Percentiles rank a stretch among this genome's conserved stretches.
phyloP scores from a whole-genome alignment of 352 stramenopile genomes.

The Paralagenidium karlingii region DNA sequence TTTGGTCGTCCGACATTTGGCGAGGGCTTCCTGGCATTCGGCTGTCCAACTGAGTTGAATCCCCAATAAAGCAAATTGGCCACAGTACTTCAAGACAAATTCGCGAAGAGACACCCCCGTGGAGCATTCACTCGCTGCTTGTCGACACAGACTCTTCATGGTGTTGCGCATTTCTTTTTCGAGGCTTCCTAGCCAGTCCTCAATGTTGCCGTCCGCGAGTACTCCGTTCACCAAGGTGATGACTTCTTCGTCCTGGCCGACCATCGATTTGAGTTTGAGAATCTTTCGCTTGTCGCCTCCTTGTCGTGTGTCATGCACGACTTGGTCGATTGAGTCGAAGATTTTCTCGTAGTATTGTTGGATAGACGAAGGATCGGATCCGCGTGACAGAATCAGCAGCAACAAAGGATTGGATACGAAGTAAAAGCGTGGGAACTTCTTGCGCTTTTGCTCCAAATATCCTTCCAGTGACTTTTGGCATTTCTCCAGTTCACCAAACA shows the following conservation, averaged over 20 bases:
- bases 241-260: constrained; percentile 58
- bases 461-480: constrained; percentile 87
- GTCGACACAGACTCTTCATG: constrained; percentile 47
- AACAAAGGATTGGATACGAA: constrained; percentile 88
- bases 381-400: constrained; percentile 79
- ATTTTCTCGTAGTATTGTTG: constrained; percentile 86
- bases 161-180: constrained; percentile 60
- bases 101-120: constrained; percentile 25
- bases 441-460: constrained; percentile 86
- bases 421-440: constrained; percentile 87
- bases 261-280: constrained; percentile 57
- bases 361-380: constrained; percentile 58
- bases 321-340: constrained; percentile 68
- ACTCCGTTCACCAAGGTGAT: constrained; percentile 46
- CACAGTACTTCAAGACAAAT: constrained; percentile 62
- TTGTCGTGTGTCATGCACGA: constrained; percentile 40
- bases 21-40: constrained; percentile 52
- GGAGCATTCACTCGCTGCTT: constrained; percentile 38
- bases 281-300: constrained; percentile 42
- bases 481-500: constrained; percentile 85
- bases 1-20: constrained; percentile 72
- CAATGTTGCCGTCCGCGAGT: constrained; percentile 61
- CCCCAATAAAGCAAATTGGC: constrained; percentile 58
- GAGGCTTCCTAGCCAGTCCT: constrained; percentile 64
- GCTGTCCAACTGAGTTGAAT: constrained; percentile 73